Evolutionary conservation across 2,329 filamentous ascomycete genomes (phyloP).

Genomic region (Penicillium vulpinum): DNA sequence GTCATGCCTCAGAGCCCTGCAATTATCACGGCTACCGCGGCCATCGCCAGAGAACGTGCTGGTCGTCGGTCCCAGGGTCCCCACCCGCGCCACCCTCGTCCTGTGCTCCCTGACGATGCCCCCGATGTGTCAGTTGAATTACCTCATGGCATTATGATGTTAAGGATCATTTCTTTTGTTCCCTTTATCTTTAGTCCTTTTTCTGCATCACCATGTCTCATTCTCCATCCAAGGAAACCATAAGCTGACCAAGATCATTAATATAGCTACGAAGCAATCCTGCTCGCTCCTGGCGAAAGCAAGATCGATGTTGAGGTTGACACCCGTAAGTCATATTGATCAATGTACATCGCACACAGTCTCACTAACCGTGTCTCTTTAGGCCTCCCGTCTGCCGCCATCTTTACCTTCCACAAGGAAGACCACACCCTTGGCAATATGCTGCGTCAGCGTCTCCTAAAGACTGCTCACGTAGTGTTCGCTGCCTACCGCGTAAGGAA

Average conservation of each 20-base stretch:
- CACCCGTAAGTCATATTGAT: constrained; percentile 66
- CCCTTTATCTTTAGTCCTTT: neutral
- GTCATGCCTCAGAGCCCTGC: neutral
- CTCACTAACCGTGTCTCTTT: constrained; percentile 7
- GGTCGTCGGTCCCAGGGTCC: constrained; percentile 6
- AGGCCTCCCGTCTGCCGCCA: constrained; percentile 92
- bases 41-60: constrained; percentile 18
- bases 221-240: neutral
- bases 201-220: neutral
- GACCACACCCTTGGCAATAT: constrained; percentile 95
- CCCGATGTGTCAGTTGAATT: constrained; percentile 21
- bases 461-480: constrained; percentile 81
- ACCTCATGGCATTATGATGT: neutral
- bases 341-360: neutral
- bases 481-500: constrained; percentile 78
- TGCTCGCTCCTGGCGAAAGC: constrained; percentile 84
- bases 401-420: constrained; percentile 95
- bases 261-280: constrained; percentile 85
- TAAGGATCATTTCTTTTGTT: neutral
- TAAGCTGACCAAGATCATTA: constrained; percentile 4
- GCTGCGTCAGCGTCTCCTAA: constrained; percentile 79
- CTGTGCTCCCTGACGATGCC: constrained; percentile 11
- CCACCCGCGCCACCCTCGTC: constrained; percentile 1
- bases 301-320: constrained; percentile 88
- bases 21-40: constrained; percentile 10